A percentile compares a stretch with the other conserved stretches of the same genome.
These are phyloP conservation scores for Phanerochaete carnosa DNA, from an alignment of 768 basidiomycete genomes.

Conservation along the genomic window DNA sequence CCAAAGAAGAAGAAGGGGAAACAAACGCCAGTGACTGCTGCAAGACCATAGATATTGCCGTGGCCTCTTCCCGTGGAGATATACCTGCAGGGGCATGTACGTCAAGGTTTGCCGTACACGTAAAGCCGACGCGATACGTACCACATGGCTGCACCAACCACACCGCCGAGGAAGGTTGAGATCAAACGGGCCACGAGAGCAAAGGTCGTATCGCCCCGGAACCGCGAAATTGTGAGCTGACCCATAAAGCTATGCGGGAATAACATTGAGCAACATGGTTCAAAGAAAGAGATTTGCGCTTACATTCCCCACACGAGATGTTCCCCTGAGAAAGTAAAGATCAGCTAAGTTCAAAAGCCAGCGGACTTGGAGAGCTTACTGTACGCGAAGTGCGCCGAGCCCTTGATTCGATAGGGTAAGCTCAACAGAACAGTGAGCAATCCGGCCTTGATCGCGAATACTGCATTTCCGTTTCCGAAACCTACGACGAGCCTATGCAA, in stretches of 20 bases:
- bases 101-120: neutral
- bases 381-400: conserved; percentile 56
- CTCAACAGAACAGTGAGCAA: conserved; percentile 56
- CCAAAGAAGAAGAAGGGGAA: conserved; percentile 72
- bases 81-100: conserved; percentile 44
- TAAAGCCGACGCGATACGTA: conserved; percentile 28
- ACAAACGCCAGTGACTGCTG: conserved; percentile 60
- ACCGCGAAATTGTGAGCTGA: conserved; percentile 66
- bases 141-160: conserved; percentile 68
- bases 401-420: conserved; percentile 55
- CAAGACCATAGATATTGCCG: conserved; percentile 70
- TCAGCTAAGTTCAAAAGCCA: neutral
- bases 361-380: conserved; percentile 33
- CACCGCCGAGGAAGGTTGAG: conserved; percentile 63
- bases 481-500: conserved; percentile 38
- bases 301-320: conserved; percentile 72
- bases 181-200: conserved; percentile 57
- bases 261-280: neutral
- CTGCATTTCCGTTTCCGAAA: conserved; percentile 53
- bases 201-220: conserved; percentile 73
- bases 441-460: conserved; percentile 73
- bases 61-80: conserved; percentile 57
- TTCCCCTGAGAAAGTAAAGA: conserved; percentile 38
- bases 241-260: conserved; percentile 57
- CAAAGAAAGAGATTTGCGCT: conserved; percentile 16